Conservation (phyloP, 2,329 filamentous ascomycete genomes). For the Lasiodiplodia hormozganensis region DNA sequence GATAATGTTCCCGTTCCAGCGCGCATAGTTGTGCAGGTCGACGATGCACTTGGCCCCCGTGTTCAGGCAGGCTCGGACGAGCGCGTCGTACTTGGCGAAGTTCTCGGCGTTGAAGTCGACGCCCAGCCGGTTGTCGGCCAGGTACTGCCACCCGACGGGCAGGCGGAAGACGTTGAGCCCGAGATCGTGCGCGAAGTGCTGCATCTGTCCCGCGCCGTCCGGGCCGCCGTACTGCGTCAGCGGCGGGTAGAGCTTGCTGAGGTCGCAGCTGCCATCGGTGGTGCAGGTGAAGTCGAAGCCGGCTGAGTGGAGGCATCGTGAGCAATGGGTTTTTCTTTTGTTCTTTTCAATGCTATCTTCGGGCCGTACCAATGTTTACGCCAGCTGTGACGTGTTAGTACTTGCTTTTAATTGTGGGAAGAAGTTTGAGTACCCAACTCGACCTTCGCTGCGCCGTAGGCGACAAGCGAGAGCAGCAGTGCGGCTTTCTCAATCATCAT, state of each 20-base stretch:
- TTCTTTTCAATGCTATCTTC: no score
- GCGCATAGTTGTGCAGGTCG: conserved; percentile 41
- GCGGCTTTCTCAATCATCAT: background rate
- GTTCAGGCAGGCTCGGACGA: conserved; percentile 40
- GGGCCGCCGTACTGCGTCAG: conserved; percentile 1
- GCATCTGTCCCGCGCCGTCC: conserved; percentile 30
- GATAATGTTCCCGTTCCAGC: conserved; percentile 27
- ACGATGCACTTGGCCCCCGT: conserved; percentile 37
- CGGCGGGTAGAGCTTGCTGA: conserved; percentile 42
- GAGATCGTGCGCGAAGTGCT: conserved; percentile 33
- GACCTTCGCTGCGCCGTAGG: background rate
- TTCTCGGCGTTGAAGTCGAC: conserved; percentile 36
- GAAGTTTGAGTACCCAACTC: background rate
- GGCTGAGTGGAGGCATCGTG: conserved; percentile 36
- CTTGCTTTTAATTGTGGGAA: background rate
- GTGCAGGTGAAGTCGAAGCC: conserved; percentile 44
- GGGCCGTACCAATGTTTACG: background rate
- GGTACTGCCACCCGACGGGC: conserved; percentile 35
- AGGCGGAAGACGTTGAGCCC: conserved; percentile 29
- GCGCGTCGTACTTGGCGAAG: conserved; percentile 37
- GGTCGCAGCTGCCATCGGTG: conserved; percentile 50
- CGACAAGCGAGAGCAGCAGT: background rate
- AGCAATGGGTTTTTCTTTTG: no score
- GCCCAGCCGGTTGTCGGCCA: conserved; percentile 38
- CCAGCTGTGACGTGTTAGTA: background rate